Percentiles rank a stretch among this genome's conserved stretches.
Conservation (phyloP, 73 alveolate species). For the Paraurostyla sp. region DNA sequence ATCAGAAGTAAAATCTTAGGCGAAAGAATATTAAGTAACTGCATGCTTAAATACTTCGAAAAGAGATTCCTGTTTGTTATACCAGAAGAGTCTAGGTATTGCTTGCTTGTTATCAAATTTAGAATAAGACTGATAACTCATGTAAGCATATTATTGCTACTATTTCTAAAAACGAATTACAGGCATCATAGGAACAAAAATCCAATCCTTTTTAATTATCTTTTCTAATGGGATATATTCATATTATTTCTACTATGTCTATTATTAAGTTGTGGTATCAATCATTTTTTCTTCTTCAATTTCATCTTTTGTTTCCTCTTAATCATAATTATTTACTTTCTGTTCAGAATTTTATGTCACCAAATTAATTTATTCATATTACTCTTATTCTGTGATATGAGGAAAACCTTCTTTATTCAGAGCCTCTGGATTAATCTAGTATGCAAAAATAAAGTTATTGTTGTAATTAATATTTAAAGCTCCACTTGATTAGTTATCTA, state of each 20-base stretch:
- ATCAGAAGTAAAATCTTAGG: slow-evolving; percentile 5
- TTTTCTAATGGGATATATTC: slow-evolving; percentile 1
- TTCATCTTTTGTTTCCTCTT: slow-evolving; percentile 48
- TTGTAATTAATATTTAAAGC: slow-evolving; percentile 10
- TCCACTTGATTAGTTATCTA: slow-evolving; percentile 21
- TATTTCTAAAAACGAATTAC: not conserved
- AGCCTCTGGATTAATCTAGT: slow-evolving; percentile 63
- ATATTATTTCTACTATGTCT: not conserved
- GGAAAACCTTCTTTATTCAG: slow-evolving; percentile 13
- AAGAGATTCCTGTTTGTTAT: not conserved
- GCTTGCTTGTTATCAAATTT: slow-evolving; percentile 38
- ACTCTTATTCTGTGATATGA: not conserved
- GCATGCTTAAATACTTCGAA: slow-evolving; percentile 6
- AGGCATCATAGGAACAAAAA: slow-evolving; percentile 35
- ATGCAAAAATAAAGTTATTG: slow-evolving; percentile 64
- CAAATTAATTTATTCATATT: not conserved
- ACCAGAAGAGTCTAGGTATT: slow-evolving; percentile 60
- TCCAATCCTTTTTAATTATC: slow-evolving; percentile 16
- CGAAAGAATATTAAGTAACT: not conserved
- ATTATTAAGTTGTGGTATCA: not conserved
- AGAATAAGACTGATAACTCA: not conserved
- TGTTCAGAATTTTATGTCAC: not conserved
- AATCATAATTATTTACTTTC: slow-evolving; percentile 27
- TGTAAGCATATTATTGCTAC: not conserved
- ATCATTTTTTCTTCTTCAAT: slow-evolving; percentile 15